Base-by-base conservation (phyloP, 1,284 basidiomycete genomes). In the Melanopsichium pennsylvanicum region DNA sequence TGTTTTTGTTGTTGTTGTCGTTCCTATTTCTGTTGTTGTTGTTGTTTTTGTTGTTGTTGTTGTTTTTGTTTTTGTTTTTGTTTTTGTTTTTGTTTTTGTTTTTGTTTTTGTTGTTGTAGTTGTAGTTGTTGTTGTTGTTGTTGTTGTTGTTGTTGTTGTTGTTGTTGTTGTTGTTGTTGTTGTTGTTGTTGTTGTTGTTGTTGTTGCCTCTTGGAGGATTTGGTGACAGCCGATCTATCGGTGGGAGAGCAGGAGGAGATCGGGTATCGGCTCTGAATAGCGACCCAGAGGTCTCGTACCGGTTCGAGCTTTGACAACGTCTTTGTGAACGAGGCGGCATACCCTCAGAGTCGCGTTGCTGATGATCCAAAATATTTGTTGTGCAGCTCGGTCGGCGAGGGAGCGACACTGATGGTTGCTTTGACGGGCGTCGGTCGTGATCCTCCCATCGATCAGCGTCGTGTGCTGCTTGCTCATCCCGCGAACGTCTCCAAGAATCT, bases 191-290 rank as follows among this genome's bases (percentile, higher is more conserved):
- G n/a, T n/a, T n/a, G n/a, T n/a, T n/a, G n/a, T n/a, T n/a, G n/a
- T n/a, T 29, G 27, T 7, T 29, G 27, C 38, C 27, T 32, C 39
- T 32, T 8, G 40, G 31, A 9, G 25, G n/a, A n/a, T n/a, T 15
- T 13, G 56, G 37, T 16, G 50, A 54, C 19, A 22, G 31, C 11
- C 35, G 36, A 6, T 32, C 47, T 15, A 15, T 15, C 7, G 35
- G 23, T 1, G 51, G n/a, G n/a, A n/a, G n/a, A n/a, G n/a, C n/a
- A n/a, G n/a, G 25, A 29, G 51, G 52, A 11, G 60, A 51, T 11
- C 48, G 19, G 1, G 60, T 51, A 8, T 43, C 43, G 2, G 47
- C 52, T 15, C 52, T 23, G 26, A 62, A 62, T 16, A 62, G 43
- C 9, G 43, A n/a, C 10, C 31, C 31, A n/a, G n/a, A n/a, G n/a